These are phyloP conservation scores for Hypoxylon sp. DNA, from an alignment of 2,329 filamentous ascomycete genomes.

Conservation along the genomic window DNA sequence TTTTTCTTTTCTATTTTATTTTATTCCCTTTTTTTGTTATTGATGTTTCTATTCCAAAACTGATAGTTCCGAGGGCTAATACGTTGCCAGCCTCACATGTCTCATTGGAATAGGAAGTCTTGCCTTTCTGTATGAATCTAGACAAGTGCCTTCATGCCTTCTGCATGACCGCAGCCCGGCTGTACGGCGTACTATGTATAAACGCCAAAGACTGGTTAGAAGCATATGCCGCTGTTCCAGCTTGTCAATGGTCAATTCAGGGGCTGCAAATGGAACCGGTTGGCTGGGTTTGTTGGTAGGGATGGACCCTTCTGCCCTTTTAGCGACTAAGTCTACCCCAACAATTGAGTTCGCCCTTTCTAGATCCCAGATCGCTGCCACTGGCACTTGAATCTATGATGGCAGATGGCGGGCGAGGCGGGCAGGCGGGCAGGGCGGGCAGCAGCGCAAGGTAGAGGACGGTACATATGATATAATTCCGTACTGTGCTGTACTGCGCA, in stretches of 20 bases:
- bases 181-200: constrained; percentile 5
- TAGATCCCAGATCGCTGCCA: constrained; percentile 16
- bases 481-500: neutral
- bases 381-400: constrained; percentile 1
- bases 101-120: constrained; percentile 9
- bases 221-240: constrained; percentile 12
- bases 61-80: neutral
- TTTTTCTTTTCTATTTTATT: constrained; percentile 4
- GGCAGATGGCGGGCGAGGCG: too few species aligned
- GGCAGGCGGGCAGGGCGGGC: too few species aligned
- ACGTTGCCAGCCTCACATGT: neutral
- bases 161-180: too few species aligned
- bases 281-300: constrained; percentile 7
- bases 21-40: constrained; percentile 1
- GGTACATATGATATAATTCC: neutral
- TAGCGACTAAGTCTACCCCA: constrained; percentile 38
- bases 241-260: constrained; percentile 21
- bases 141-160: too few species aligned
- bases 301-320: neutral
- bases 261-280: constrained; percentile 22
- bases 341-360: constrained; percentile 42
- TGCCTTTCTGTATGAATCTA: neutral
- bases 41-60: too few species aligned
- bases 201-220: neutral
- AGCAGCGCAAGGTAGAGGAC: neutral